These are phyloP conservation scores for Trichoderma reesei DNA, from an alignment of 495 filamentous ascomycete genomes.

Conservation along the genomic window DNA sequence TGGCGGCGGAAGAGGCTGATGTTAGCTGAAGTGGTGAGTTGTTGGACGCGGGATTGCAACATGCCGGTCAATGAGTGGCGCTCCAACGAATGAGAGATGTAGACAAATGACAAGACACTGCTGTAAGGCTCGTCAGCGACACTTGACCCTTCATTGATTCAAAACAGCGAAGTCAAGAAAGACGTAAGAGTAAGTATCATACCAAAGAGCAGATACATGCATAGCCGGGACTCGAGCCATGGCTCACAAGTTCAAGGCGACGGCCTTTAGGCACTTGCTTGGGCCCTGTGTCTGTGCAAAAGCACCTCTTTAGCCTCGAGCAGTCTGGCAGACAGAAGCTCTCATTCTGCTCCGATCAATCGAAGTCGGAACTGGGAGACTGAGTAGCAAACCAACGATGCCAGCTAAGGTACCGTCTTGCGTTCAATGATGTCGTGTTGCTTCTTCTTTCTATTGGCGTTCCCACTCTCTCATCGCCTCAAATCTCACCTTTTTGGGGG, in stretches of 20 bases:
- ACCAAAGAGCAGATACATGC: conserved; percentile 33
- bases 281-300: neutral
- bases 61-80: conserved; percentile 37
- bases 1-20: neutral
- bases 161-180: neutral
- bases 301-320: neutral
- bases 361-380: too few relatives aligned
- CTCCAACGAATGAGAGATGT: conserved; percentile 33
- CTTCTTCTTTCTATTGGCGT: neutral
- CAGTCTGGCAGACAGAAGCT: neutral
- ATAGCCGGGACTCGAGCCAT: conserved; percentile 15
- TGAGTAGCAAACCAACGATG: too few relatives aligned
- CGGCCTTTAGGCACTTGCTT: neutral
- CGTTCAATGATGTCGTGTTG: too few relatives aligned
- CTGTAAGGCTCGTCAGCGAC: conserved; percentile 15
- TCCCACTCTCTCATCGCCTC: neutral
- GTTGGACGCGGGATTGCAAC: neutral
- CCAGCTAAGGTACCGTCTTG: too few relatives aligned
- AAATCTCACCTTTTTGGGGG: neutral
- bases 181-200: conserved; percentile 9
- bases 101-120: conserved; percentile 35
- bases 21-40: conserved; percentile 11
- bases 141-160: neutral
- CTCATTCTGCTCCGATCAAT: neutral
- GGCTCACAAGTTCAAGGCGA: neutral